Evolutionary conservation across 2,329 filamentous ascomycete species (phyloP), one percentile per base, ranked within the genome.

Genomic region (Exophiala dermatitidis): DNA sequence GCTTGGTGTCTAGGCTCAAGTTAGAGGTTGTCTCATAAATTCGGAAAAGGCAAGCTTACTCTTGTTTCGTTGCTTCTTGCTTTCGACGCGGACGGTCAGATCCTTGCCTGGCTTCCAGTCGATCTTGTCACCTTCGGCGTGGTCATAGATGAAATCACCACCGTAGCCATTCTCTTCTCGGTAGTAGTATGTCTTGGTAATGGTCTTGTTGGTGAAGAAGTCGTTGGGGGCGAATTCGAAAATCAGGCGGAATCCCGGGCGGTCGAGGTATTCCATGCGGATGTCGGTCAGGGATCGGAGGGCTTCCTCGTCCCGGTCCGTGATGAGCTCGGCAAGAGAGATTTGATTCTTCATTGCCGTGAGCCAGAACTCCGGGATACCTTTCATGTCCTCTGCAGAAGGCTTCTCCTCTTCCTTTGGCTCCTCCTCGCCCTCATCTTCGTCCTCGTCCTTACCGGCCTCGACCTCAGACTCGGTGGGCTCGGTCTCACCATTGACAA

Each of bases 1-100:
- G 93, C 79, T 98, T 98, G 64, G 93, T 98, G 78, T 93, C 93
- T 97, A 65, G 3, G 58, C 46, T 38, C 33, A 9, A 3, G 52
- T 60, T 49, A 57, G 37, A 46, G 40, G 26, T 41, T 37, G 51
- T 56, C 65, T 57, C 5, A 28, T 5, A 26, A 4, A 28, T 34
- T 31, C 30, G 26, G n/a, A 7, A 29, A 42, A 26, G n/a, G 26
- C 2, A 9, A 26, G 70, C 82, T 76, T 79, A 98, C 93, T 97
- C 83, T 97, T 98, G 77, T 98, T 98, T 61, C 93, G 83, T 77
- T 98, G 93, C 81, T 98, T 98, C 83, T 98, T 98, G 80, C 89
- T 94, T 80, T 98, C 93, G 57, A 97, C 78, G 63, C 88, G 85
- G 62, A 97, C 87, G 43, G 93, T 98, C 64, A 98, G 77, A 68